These are phyloP conservation scores for Neonectria punicea DNA, from an alignment of 2,329 filamentous ascomycete genomes.

Conservation along the genomic window DNA sequence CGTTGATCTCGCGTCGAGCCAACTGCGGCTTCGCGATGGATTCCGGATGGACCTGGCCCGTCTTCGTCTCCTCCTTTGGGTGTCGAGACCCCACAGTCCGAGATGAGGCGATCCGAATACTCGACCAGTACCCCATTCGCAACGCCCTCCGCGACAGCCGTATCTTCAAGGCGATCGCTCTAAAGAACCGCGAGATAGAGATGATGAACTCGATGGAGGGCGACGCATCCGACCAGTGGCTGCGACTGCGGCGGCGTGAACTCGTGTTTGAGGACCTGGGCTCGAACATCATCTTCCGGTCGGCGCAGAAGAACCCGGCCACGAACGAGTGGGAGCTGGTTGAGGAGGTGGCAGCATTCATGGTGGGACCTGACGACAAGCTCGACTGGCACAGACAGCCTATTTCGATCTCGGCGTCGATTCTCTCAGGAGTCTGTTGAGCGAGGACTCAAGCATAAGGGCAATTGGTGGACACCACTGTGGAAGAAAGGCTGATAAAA, in stretches of 20 bases:
- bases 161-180: conserved; percentile 52
- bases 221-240: conserved; percentile 49
- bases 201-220: conserved; percentile 46
- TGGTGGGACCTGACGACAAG: conserved; percentile 44
- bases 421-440: conserved; percentile 39
- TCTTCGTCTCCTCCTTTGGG: conserved; percentile 54
- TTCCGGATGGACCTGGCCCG: conserved; percentile 57
- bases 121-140: conserved; percentile 53
- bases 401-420: conserved; percentile 46
- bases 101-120: conserved; percentile 53
- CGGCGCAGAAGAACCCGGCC: conserved; percentile 44
- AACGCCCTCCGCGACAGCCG: conserved; percentile 57
- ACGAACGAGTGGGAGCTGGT: conserved; percentile 51
- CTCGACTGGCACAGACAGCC: conserved; percentile 51
- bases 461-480: not conserved
- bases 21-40: conserved; percentile 58
- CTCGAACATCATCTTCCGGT: conserved; percentile 51
- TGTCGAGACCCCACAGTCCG: conserved; percentile 53
- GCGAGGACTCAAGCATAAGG: too few species aligned
- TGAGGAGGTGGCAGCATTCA: conserved; percentile 50
- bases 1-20: conserved; percentile 48
- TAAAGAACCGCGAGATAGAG: conserved; percentile 52
- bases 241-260: conserved; percentile 51
- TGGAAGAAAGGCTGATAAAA: not conserved
- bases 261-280: conserved; percentile 53